Evolutionary conservation across 495 filamentous ascomycete genomes (phyloP).

Genomic region (Recurvomyces mirabilis): DNA sequence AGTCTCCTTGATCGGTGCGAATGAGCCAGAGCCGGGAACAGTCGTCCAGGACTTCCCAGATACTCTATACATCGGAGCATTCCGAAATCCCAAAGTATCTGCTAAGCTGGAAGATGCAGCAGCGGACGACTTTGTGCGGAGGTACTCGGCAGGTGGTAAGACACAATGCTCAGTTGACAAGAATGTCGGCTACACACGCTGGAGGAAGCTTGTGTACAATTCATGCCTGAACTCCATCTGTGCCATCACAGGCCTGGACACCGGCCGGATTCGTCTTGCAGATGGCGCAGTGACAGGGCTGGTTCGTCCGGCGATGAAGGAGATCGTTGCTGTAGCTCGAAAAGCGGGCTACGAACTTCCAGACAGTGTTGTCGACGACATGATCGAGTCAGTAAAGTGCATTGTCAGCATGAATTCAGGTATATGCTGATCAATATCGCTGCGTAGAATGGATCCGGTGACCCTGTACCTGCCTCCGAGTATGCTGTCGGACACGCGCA

Average conservation of each 20-base stretch:
- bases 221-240: constrained; percentile 27
- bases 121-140: constrained; percentile 23
- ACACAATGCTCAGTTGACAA: constrained; percentile 17
- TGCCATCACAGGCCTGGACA: constrained; percentile 40
- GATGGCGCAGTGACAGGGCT: constrained; percentile 19
- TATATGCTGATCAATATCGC: too few relatives aligned
- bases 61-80: constrained; percentile 25
- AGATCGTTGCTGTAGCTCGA: constrained; percentile 31
- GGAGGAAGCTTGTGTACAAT: constrained; percentile 31
- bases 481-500: constrained; percentile 28
- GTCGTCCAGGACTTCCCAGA: constrained; percentile 27
- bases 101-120: not conserved
- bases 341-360: constrained; percentile 28
- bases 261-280: constrained; percentile 27
- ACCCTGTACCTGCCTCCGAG: constrained; percentile 36
- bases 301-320: constrained; percentile 33
- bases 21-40: constrained; percentile 35
- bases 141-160: constrained; percentile 27
- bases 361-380: constrained; percentile 27
- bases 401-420: too few relatives aligned
- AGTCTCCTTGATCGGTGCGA: constrained; percentile 40
- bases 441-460: constrained; percentile 31
- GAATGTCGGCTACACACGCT: constrained; percentile 23
- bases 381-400: too few relatives aligned
- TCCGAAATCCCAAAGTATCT: constrained; percentile 18